Evolutionary conservation across 345 rosid genomes (phyloP).

Genomic region (Sisymbrium irio): DNA sequence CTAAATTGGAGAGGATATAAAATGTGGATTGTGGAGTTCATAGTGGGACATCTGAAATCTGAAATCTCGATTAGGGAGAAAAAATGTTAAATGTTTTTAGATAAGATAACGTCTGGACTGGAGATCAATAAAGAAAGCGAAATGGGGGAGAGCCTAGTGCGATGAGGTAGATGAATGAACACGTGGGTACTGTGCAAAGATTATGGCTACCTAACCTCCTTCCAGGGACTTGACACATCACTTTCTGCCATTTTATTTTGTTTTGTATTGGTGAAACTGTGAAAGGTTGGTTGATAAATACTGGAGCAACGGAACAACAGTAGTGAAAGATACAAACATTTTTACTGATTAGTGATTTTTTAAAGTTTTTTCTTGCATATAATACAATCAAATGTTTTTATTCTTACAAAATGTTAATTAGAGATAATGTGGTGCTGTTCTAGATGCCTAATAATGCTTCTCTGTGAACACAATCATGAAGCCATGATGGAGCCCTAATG

Average conservation of each 20-base stretch:
- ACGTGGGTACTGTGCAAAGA: constrained; percentile 21
- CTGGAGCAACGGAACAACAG: background rate
- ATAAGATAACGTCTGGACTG: background rate
- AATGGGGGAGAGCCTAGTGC: background rate
- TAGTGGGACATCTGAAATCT: background rate
- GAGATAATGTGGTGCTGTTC: background rate
- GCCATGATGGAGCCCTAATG: background rate
- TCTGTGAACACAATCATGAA: background rate
- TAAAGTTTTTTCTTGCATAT: background rate
- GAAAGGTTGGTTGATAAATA: background rate
- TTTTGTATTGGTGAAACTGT: background rate
- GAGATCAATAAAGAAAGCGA: background rate
- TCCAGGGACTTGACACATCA: background rate
- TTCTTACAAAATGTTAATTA: background rate
- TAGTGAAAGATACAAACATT: background rate
- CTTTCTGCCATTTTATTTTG: background rate
- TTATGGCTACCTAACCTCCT: constrained; percentile 22
- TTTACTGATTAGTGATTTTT: background rate
- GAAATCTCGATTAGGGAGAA: background rate
- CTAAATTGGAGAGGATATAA: background rate
- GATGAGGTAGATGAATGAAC: background rate
- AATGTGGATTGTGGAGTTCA: background rate
- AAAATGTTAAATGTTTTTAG: background rate
- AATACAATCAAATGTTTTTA: background rate
- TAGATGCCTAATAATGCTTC: background rate